These are phyloP conservation scores for Otatea glauca DNA, from an alignment of 176 grass and related monocot genomes.

Conservation along the genomic window DNA sequence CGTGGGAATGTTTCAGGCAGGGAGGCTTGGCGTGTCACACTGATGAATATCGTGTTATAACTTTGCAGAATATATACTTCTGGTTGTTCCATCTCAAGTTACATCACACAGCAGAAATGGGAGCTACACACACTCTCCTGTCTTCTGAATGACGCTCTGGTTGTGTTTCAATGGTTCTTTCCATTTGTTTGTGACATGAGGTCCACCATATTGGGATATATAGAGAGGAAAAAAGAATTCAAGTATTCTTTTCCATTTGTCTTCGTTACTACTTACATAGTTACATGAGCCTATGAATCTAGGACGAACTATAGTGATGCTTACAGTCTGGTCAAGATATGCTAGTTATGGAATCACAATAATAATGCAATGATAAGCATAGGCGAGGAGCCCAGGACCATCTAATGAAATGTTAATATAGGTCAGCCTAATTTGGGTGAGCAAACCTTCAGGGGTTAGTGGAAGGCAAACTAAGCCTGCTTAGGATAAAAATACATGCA, in stretches of 20 bases:
- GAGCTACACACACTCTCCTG: slow-evolving; percentile 5
- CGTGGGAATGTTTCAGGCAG: not conserved
- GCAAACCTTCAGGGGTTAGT: slow-evolving; percentile 39
- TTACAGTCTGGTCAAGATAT: slow-evolving; percentile 29
- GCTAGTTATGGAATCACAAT: slow-evolving; percentile 32
- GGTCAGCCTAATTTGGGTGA: not conserved
- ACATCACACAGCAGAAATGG: not conserved
- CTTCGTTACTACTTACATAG: not conserved
- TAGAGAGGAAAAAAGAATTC: not conserved
- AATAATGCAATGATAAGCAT: slow-evolving; percentile 26
- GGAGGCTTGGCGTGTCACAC: not conserved
- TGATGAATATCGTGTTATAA: slow-evolving; percentile 12
- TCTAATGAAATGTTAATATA: slow-evolving; percentile 36
- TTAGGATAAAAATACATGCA: slow-evolving; percentile 42
- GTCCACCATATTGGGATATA: slow-evolving; percentile 13
- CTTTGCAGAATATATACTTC: not conserved
- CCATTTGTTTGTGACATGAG: slow-evolving; percentile 16
- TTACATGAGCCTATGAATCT: slow-evolving; percentile 35
- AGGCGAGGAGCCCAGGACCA: not conserved
- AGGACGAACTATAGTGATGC: slow-evolving; percentile 27
- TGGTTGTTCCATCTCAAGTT: slow-evolving; percentile 16
- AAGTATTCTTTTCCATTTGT: not conserved
- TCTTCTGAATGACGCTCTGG: slow-evolving; percentile 4
- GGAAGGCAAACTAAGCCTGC: slow-evolving; percentile 44
- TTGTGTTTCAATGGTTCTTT: slow-evolving; percentile 1